These are phyloP conservation scores for Phytophthora kernoviae DNA, from an alignment of 352 stramenopile species.

Conservation along the genomic window DNA sequence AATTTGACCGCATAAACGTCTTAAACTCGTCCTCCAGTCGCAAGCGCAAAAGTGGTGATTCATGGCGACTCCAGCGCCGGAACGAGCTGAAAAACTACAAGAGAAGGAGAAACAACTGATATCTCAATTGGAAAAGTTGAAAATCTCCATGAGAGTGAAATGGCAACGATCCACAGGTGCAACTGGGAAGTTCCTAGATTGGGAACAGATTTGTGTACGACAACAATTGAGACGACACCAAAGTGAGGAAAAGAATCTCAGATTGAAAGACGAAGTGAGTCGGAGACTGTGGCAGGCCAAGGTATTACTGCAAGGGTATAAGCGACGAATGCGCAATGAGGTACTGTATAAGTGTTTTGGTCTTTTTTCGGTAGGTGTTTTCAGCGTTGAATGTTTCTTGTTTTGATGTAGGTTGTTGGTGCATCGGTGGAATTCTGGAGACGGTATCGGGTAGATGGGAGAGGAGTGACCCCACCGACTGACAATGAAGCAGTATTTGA, in stretches of 20 bases:
- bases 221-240: conserved; percentile 7
- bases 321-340: conserved; percentile 24
- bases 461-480: conserved; percentile 17
- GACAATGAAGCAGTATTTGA: conserved; percentile 26
- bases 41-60: neutral
- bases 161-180: too few relatives aligned
- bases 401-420: conserved; percentile 16
- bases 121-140: conserved; percentile 16
- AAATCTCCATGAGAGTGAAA: conserved; percentile 6
- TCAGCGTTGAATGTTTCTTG: neutral
- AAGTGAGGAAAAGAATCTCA: conserved; percentile 20
- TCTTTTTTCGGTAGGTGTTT: conserved; percentile 1
- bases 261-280: conserved; percentile 13
- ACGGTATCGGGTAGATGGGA: conserved; percentile 12
- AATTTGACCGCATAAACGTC: neutral
- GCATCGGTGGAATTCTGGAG: conserved; percentile 23
- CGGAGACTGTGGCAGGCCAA: conserved; percentile 21
- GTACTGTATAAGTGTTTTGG: conserved; percentile 9
- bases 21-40: neutral
- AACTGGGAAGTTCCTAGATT: conserved; percentile 8
- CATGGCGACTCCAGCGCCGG: conserved; percentile 15
- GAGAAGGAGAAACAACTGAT: conserved; percentile 11
- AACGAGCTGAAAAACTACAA: conserved; percentile 14
- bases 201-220: conserved; percentile 13
- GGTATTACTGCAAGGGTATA: conserved; percentile 17